Evolutionary conservation across 179 eudicot species (phyloP).

Genomic region (Gypsophila paniculata): DNA sequence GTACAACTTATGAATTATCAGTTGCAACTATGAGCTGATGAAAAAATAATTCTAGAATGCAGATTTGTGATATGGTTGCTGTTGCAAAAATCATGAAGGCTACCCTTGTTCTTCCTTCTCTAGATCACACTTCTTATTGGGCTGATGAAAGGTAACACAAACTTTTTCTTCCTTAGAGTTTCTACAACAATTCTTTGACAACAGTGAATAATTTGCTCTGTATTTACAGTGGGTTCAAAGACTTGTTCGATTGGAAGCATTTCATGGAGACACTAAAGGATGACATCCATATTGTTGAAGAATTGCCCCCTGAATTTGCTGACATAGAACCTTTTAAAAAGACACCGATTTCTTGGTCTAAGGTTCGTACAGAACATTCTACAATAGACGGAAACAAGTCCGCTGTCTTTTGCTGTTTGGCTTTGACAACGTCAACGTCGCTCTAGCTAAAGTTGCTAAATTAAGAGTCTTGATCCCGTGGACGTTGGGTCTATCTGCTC

Average conservation of each 20-base stretch:
- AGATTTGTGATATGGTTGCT: slow-evolving; percentile 99
- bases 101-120: slow-evolving; percentile 91
- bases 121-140: slow-evolving; percentile 97
- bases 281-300: slow-evolving; percentile 74
- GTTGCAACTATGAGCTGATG: slow-evolving; percentile 37
- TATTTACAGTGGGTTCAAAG: slow-evolving; percentile 84
- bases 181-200: no score
- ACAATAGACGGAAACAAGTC: neutral
- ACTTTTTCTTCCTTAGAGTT: neutral
- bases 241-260: slow-evolving; percentile 90
- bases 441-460: no score
- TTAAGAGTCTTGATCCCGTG: no score
- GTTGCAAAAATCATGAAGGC: slow-evolving; percentile 98
- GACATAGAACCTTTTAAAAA: slow-evolving; percentile 66
- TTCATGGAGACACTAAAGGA: slow-evolving; percentile 76
- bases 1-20: slow-evolving; percentile 16
- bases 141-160: slow-evolving; percentile 84
- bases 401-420: no score
- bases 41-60: slow-evolving; percentile 65
- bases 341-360: slow-evolving; percentile 96
- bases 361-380: slow-evolving; percentile 59
- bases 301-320: slow-evolving; percentile 62
- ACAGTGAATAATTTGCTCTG: no score
- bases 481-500: no score
- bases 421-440: no score